These are phyloP conservation scores for Scenedesmus sp. DNA, from an alignment of 163 green algal species.

Conservation along the genomic window DNA sequence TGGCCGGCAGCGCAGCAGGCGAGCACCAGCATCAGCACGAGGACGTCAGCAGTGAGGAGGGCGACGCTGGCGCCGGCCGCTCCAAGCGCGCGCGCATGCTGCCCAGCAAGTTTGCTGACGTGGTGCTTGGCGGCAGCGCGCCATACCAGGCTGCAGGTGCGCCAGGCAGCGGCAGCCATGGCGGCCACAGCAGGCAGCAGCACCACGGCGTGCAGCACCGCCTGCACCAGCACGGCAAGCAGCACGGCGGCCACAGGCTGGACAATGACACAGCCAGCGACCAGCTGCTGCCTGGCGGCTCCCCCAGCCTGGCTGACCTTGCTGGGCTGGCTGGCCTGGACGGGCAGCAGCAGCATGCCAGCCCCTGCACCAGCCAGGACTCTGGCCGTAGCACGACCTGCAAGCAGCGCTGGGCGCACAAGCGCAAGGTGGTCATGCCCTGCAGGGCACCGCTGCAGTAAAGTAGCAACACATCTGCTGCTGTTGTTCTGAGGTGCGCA, in stretches of 20 bases:
- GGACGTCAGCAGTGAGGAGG: constrained; percentile 25
- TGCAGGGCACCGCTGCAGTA: constrained; percentile 26
- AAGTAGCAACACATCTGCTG: neutral
- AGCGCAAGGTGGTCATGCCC: constrained; percentile 37
- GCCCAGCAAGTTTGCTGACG: constrained; percentile 49
- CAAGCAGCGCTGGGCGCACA: constrained; percentile 45
- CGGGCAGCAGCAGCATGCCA: constrained; percentile 4
- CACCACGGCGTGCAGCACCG: constrained; percentile 9
- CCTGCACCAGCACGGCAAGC: constrained; percentile 19
- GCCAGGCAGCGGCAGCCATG: neutral
- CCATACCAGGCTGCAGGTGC: constrained; percentile 17
- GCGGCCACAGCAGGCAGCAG: neutral
- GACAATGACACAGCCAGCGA: constrained; percentile 31
- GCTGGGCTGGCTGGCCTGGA: neutral
- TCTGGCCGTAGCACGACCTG: constrained; percentile 52
- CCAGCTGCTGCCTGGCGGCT: constrained; percentile 20
- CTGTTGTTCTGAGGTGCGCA: neutral
- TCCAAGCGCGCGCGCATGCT: constrained; percentile 30
- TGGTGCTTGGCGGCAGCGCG: constrained; percentile 7
- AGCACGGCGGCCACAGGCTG: constrained; percentile 2
- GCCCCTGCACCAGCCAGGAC: constrained; percentile 29
- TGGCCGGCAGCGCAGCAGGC: neutral
- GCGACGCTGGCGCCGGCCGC: constrained; percentile 9
- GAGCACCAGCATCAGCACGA: neutral
- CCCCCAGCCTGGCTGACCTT: neutral